Evolutionary conservation across 2,329 filamentous ascomycete genomes (phyloP).

Genomic region (Penicillium sp.): DNA sequence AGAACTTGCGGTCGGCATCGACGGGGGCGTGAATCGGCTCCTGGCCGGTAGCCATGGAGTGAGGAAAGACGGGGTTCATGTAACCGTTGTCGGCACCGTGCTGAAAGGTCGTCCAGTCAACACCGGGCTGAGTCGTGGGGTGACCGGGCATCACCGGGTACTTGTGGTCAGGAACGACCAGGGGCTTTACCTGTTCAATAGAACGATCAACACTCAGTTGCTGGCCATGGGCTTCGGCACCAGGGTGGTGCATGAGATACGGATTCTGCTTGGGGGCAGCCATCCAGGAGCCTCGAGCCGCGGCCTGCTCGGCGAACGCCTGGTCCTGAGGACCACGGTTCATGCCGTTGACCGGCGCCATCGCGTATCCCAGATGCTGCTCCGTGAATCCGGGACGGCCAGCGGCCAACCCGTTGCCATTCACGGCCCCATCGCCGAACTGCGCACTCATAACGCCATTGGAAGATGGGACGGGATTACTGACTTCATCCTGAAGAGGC

Average conservation of each 20-base stretch:
- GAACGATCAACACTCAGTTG: conserved; percentile 48
- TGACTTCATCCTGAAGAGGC: conserved; percentile 49
- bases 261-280: conserved; percentile 48
- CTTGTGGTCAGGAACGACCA: conserved; percentile 44
- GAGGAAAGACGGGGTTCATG: conserved; percentile 62
- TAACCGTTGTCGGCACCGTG: conserved; percentile 68
- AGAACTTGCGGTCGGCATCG: conserved; percentile 56
- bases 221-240: conserved; percentile 44
- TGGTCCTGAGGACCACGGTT: conserved; percentile 42
- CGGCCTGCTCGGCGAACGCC: conserved; percentile 40
- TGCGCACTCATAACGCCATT: conserved; percentile 46
- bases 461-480: conserved; percentile 46
- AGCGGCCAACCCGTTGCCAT: conserved; percentile 44
- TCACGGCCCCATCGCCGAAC: conserved; percentile 47
- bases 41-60: conserved; percentile 70
- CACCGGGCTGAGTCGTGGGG: conserved; percentile 59
- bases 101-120: conserved; percentile 82
- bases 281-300: conserved; percentile 46
- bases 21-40: conserved; percentile 70
- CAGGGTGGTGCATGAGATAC: conserved; percentile 46
- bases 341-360: conserved; percentile 47
- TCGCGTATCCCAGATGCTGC: conserved; percentile 46
- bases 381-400: conserved; percentile 44
- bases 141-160: conserved; percentile 61
- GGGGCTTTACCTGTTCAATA: conserved; percentile 48